These are phyloP conservation scores for Marasmius fiardii DNA, from an alignment of 1,284 basidiomycete species.

Conservation along the genomic window DNA sequence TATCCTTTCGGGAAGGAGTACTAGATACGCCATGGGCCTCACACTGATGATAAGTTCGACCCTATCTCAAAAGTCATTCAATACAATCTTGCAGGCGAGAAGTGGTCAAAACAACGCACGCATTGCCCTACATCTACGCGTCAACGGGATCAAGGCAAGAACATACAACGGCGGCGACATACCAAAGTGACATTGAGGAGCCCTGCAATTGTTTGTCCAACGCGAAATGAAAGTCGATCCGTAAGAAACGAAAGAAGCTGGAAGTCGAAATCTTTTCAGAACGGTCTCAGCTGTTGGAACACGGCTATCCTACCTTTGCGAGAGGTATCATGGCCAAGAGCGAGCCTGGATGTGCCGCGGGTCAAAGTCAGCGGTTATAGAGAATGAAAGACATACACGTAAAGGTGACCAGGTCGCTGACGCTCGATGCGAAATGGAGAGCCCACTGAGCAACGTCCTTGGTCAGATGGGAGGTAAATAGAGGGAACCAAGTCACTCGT, in stretches of 20 bases:
- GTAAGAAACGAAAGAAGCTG: constrained; percentile 85
- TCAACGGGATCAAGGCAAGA: constrained; percentile 1
- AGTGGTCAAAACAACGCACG: constrained; percentile 43
- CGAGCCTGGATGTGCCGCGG: constrained; percentile 42
- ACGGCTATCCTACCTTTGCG: constrained; percentile 52
- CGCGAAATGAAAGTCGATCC: constrained; percentile 79
- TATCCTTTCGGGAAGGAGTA: constrained; percentile 13
- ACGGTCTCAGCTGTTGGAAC: not conserved
- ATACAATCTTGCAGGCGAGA: not conserved
- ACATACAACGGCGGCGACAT: constrained; percentile 20
- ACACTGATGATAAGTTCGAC: constrained; percentile 81
- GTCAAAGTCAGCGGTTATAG: not conserved
- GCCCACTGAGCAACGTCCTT: constrained; percentile 53
- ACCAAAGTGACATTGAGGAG: constrained; percentile 85
- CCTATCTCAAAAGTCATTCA: constrained; percentile 30
- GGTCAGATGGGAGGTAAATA: no score
- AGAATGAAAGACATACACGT: constrained; percentile 48
- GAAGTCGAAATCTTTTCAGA: constrained; percentile 1
- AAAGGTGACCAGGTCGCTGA: constrained; percentile 62
- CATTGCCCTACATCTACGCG: constrained; percentile 55
- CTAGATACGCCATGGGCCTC: constrained; percentile 26
- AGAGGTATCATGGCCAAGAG: constrained; percentile 73
- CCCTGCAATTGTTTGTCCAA: constrained; percentile 84
- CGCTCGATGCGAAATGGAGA: constrained; percentile 53
- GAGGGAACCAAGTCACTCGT: no score